Base-by-base conservation (phyloP, 306 rosid species). In the Crotalaria pallida region DNA sequence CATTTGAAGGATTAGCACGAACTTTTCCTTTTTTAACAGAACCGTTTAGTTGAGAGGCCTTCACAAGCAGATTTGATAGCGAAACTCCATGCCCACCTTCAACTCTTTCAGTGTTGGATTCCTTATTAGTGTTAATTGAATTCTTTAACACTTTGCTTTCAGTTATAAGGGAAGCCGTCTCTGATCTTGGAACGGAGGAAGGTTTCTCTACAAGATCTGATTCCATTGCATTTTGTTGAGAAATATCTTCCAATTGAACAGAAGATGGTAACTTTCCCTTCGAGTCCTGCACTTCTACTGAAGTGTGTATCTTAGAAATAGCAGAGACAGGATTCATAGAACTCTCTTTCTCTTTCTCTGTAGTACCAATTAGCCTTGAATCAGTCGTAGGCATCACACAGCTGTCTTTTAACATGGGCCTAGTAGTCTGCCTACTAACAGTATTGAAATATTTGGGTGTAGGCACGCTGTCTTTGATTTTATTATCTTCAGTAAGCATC, bases 11-110 rank as follows among this genome's bases (percentile, higher is more conserved):
- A 79, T 48, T 72, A 75, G 65, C 71, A 81, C 75, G 61, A 44
- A 82, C 81, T 74, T 91, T 91, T 43, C 85, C 87, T 69, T 87
- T 90, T 79, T 87, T 91, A 60, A 77, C 77, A 59, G 77, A 85
- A 74, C 71, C 72, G 43, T 73, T 76, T 57, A 60, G 58, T 36
- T 73, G 72, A 23, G 87, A 79, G 71, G 82, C 78, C 77, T 87
- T 91, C 85, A 80, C 82, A 49, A 15, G 85, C 58, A 79, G 70
- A 72, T 29, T 76, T 41, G 75, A 38, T 63, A 84, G 81, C 8
- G 86, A 76, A 74, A 76, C 74, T 45, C 47, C 84, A 67, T 26
- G 69, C 76, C 77, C 77, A 60, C 80, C 88, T 74, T 82, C 89
- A 64, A 79, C 64, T 45, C 58, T 69, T 58, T 84, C 91, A 72